phyloP scores from a whole-genome alignment of 2,329 filamentous ascomycete genomes.

The Colletotrichum abscissum region DNA sequence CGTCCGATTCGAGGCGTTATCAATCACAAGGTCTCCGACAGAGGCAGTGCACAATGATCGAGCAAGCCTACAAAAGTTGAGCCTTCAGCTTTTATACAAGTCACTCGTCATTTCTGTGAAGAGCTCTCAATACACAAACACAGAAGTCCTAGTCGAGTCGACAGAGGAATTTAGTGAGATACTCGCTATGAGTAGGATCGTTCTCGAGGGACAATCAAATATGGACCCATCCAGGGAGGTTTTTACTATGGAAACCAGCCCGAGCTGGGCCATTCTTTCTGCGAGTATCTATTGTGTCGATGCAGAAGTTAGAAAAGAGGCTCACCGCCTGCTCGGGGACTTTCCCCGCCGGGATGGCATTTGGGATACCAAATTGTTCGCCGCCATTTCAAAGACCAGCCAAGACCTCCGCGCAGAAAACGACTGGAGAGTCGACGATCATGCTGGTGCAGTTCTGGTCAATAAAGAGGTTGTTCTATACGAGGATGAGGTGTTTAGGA shows the following conservation, averaged over 20 bases:
- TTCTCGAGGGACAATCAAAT: neutral
- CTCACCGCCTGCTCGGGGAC: conserved; percentile 51
- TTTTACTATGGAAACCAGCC: conserved; percentile 22
- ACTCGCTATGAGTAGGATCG: neutral
- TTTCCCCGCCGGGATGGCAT: conserved; percentile 57
- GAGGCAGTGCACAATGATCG: neutral
- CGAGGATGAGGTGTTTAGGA: neutral
- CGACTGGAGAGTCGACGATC: neutral
- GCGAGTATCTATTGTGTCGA: conserved; percentile 54
- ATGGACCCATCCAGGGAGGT: neutral
- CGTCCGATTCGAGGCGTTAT: neutral
- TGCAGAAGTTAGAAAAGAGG: conserved; percentile 48
- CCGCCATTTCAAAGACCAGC: conserved; percentile 33
- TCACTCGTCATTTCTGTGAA: conserved; percentile 13
- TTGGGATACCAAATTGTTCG: conserved; percentile 53
- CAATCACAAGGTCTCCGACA: neutral
- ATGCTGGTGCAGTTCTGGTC: neutral
- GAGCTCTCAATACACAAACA: conserved; percentile 2
- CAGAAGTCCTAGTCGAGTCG: neutral
- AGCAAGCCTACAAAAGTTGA: neutral
- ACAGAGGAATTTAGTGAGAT: conserved; percentile 5
- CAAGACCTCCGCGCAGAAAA: neutral
- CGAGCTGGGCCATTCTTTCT: conserved; percentile 52
- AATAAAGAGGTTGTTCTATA: conserved; percentile 7
- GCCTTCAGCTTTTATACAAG: conserved; percentile 6